Evolutionary conservation across 129 eudicot genomes (phyloP), one percentile per base, ranked within the genome.

Genomic region (Flaveria linearis): DNA sequence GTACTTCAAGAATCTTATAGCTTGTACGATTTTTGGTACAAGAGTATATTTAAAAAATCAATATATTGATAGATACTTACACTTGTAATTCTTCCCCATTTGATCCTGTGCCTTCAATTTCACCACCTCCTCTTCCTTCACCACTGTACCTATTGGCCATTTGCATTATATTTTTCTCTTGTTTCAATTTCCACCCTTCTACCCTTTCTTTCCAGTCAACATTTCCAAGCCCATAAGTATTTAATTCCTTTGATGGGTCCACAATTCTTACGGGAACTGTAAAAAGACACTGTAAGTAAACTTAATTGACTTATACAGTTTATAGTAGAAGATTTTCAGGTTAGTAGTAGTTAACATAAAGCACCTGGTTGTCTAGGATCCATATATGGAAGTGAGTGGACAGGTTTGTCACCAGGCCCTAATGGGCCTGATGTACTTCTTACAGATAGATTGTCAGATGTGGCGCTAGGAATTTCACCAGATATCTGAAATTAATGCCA

Each of bases 291-390:
- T 68, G 60, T 22, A 42, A 80, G 36, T 16, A 63, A 53, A 81
- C 23, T 16, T 66, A 55, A 30, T 16, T 43, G 23, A n/a, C 20
- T 9, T 57, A 36, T 36, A 36, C 7, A 36, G 41, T 36, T 55
- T 41, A 45, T 14, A 23, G 61, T 69, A 26, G 36, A 57, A 8
- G n/a, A 16, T 45, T 25, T 69, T 73, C 14, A 41, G 39, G 53
- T 70, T 33, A 80, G 69, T 14, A 13, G 50, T 76, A 80, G 77
- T 10, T 18, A 69, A 68, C 60, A 72, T 2, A 76, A 17, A 4
- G 62, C 55, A 89, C 97, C 97, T 80, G 97, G 97, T 74, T 84
- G 96, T 74, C 92, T 86, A 30, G 97, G 97, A 74, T 92, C 97
- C 42, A 87, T 69, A 76, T 87, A 89, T 66, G 96, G 89, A 78